Base-by-base conservation (phyloP, 305 asterid genomes). In the Fraxinus floribunda region DNA sequence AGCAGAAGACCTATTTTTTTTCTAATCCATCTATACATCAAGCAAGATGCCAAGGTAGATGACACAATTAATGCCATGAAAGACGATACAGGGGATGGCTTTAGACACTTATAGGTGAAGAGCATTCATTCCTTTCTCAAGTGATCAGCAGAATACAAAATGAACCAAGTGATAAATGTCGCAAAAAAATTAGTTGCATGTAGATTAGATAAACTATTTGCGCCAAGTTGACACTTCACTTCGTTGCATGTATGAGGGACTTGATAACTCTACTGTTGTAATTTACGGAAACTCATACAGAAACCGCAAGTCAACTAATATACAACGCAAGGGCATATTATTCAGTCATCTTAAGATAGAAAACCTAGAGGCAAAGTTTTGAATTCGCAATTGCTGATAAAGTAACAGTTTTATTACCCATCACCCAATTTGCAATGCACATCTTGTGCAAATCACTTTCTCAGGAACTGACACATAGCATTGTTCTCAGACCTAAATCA, bases 91-190 rank as follows among this genome's bases (percentile, higher is more conserved):
- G 71, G 55, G 78, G 70, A 68, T n/a, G 44, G 26, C 77, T 79
- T 70, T 75, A 36, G 77, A 79, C 74, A 20, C 36, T 76, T 36
- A 30, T 3, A 44, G 71, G 55, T 60, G 70, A 20, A 41, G 72
- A 75, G 46, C 26, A 9, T 15, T 26, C 78, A 64, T 83, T 77
- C 26, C 76, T 38, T 36, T 57, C 60, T 68, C 38, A 0, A 77
- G 57, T 36, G 66, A 10, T 57, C 66, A 30, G 71, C 66, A 73
- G 49, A 64, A 6, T 22, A 77, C 38, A 85, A 57, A 81, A 26
- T 68, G 38, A 68, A 38, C 41, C 57, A 82, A 79, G 35, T 30
- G 38, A 82, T 78, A 64, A 39, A 18, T 70, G 75, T 36, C 7
- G 39, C 29, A 11, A 6, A 66, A 83, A 49, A n/a, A 49, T 15